These are phyloP conservation scores for Phylloboletellus chloephorus DNA, from an alignment of 1,284 basidiomycete genomes.

Conservation along the genomic window DNA sequence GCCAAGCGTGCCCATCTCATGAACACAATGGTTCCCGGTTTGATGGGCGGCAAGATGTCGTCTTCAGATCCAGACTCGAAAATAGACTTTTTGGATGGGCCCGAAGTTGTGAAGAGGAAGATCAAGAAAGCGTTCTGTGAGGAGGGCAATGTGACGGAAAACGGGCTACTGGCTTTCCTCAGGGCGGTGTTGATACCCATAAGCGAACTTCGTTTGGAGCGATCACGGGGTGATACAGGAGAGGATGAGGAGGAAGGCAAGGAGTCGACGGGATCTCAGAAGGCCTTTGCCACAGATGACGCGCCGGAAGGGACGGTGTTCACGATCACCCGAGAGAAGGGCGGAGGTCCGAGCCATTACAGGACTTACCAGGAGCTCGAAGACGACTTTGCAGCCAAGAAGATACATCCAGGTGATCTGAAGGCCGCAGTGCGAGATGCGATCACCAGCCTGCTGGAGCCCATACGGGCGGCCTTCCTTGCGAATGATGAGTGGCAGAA, in stretches of 20 bases:
- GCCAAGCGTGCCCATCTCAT: slow-evolving; percentile 94
- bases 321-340: slow-evolving; percentile 65
- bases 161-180: slow-evolving; percentile 89
- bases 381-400: slow-evolving; percentile 72
- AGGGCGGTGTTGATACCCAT: slow-evolving; percentile 89
- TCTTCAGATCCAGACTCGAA: slow-evolving; percentile 95
- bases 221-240: slow-evolving; percentile 38
- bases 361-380: slow-evolving; percentile 61
- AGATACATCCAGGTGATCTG: slow-evolving; percentile 87
- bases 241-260: slow-evolving; percentile 39
- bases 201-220: slow-evolving; percentile 66
- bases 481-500: slow-evolving; percentile 78
- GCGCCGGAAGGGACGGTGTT: slow-evolving; percentile 85
- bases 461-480: slow-evolving; percentile 77
- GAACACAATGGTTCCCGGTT: slow-evolving; percentile 97
- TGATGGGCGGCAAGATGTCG: slow-evolving; percentile 98
- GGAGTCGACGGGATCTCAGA: slow-evolving; percentile 35
- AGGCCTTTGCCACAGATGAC: slow-evolving; percentile 57
- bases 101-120: slow-evolving; percentile 82
- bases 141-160: slow-evolving; percentile 86
- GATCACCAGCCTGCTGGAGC: slow-evolving; percentile 75
- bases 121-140: slow-evolving; percentile 93
- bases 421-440: slow-evolving; percentile 80
- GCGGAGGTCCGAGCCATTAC: slow-evolving; percentile 84
- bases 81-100: slow-evolving; percentile 94